Conservation (phyloP, 2,329 filamentous ascomycete species). For the Periconia sp. region DNA sequence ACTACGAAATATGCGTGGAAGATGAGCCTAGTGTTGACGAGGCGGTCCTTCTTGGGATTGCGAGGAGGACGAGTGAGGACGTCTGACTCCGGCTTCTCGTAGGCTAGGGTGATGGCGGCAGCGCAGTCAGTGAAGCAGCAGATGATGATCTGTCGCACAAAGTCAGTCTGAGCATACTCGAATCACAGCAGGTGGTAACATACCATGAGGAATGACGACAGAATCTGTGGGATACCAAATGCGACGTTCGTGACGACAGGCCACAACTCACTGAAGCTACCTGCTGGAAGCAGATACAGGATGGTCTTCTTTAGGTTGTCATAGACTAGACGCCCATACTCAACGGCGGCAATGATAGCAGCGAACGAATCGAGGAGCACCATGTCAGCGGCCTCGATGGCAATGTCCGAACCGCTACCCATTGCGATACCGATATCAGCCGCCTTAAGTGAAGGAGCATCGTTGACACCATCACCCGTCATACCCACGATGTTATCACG, state of each 20-base stretch:
- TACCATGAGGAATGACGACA: conserved; percentile 73
- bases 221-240: conserved; percentile 75
- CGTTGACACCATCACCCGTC: conserved; percentile 58
- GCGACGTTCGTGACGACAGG: conserved; percentile 75
- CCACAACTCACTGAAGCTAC: conserved; percentile 76
- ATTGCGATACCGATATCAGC: conserved; percentile 67
- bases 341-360: conserved; percentile 73
- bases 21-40: conserved; percentile 76
- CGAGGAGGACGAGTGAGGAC: conserved; percentile 73
- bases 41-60: conserved; percentile 70
- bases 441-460: conserved; percentile 61
- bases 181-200: neutral
- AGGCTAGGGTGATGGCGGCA: conserved; percentile 70
- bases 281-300: conserved; percentile 75
- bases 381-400: conserved; percentile 68
- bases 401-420: conserved; percentile 64
- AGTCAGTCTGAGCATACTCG: neutral
- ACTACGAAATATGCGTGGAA: conserved; percentile 75
- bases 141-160: conserved; percentile 41
- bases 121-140: conserved; percentile 76
- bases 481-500: conserved; percentile 62
- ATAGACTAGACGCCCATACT: conserved; percentile 77
- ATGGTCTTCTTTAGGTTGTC: conserved; percentile 81
- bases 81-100: conserved; percentile 78
- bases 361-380: conserved; percentile 72